These are phyloP conservation scores for Cladophialophora exuberans DNA, from an alignment of 2,329 filamentous ascomycete species.

Conservation along the genomic window DNA sequence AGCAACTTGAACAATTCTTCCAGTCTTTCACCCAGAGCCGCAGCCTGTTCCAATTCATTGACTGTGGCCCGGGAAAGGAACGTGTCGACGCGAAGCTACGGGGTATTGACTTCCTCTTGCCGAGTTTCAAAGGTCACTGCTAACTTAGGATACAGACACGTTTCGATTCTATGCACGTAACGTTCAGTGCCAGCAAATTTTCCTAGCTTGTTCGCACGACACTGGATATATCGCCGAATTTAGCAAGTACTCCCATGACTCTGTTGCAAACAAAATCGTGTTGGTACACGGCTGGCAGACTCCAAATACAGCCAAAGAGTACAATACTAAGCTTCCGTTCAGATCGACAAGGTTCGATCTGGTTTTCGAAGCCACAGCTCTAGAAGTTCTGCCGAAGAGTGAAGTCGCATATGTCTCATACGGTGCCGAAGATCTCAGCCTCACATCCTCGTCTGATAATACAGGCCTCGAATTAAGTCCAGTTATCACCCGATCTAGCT, in stretches of 20 bases:
- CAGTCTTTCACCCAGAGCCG: constrained; percentile 39
- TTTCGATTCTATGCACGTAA: constrained; percentile 59
- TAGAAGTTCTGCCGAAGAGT: constrained; percentile 13
- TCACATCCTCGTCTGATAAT: constrained; percentile 2
- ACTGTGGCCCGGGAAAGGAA: constrained; percentile 64
- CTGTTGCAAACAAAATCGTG: constrained; percentile 23
- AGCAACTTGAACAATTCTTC: constrained; percentile 29
- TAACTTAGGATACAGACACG: constrained; percentile 33
- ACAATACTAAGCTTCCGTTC: constrained; percentile 21
- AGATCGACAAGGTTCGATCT: constrained; percentile 22
- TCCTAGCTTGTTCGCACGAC: constrained; percentile 66
- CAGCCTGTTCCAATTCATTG: constrained; percentile 64
- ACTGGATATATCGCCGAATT: constrained; percentile 61
- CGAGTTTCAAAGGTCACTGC: background rate
- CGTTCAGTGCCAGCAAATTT: constrained; percentile 66
- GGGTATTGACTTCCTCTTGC: constrained; percentile 39
- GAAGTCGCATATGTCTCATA: background rate
- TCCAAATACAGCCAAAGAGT: constrained; percentile 14
- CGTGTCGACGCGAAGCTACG: constrained; percentile 64
- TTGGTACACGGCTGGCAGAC: constrained; percentile 26
- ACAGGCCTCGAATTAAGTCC: constrained; percentile 8
- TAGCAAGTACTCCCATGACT: constrained; percentile 48
- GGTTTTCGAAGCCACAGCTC: constrained; percentile 25
- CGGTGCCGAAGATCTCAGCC: background rate
- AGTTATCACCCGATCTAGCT: constrained; percentile 11